Base-by-base conservation (phyloP, 805 yeast genomes). In the Blastobotrys chiropterorum region DNA sequence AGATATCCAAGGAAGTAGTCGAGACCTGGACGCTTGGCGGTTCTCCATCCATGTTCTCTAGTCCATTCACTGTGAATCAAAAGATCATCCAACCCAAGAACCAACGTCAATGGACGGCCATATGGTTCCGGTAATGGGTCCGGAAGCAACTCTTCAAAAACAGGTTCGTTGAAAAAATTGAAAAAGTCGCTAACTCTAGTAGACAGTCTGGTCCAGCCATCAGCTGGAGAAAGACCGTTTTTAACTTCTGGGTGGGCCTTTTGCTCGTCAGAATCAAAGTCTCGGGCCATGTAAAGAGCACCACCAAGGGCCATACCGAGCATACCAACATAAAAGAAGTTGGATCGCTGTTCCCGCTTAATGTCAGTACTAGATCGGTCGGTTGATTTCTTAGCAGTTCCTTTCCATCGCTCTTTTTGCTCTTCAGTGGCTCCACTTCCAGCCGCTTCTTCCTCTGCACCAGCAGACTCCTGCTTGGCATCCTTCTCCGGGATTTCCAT, bases 1-100 rank as follows among this genome's bases (percentile, higher is more conserved):
- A 94, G 75, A 71, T 94, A 94, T 26, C 95, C 96, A 66, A 94
- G 74, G 72, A 94, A 94, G 75, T 94, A 94, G 70, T 95, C 99
- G 55, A 89, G 83, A 56, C 99, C 99, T 34, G 99, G 98, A 74
- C 99, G 88, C 76, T 94, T 94, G 30, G 96, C 98, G 14, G 97
- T 92, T 73, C 94, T 84, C 99, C 99, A 94, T 50, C 99, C 99
- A 66, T 81, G 77, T 69, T 87, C 82, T 59, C 88, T 81, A 52
- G 87, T 80, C 99, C 99, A 94, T 56, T 85, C 87, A 40, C 95
- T 83, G 68, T 94, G 97, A 52, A 92, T 81, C 65, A 94, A 77
- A 54, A 94, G 73, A 64, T 94, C 99, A 62, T 94, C 99, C 63
- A 94, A 77, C 30, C 87, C 83, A 61, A 94, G 69, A 5, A 94